Percentiles rank a stretch among this genome's conserved stretches.
These are phyloP conservation scores for Melaleuca alternifolia DNA, from an alignment of 345 rosid genomes.

Conservation along the genomic window DNA sequence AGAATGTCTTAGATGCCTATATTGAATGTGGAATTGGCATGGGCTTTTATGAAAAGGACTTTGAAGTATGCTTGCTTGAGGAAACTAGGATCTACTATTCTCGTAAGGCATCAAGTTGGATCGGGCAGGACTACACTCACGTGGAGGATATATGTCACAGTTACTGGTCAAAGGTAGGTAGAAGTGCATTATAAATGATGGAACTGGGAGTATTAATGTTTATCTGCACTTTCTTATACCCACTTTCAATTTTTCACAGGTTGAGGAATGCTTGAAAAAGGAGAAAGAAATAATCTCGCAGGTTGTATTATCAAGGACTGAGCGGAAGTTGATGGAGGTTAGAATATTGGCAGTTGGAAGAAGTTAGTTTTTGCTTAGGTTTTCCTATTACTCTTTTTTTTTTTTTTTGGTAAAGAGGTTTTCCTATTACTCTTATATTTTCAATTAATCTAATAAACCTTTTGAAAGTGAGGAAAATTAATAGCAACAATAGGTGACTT, in stretches of 20 bases:
- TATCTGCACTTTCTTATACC: background rate
- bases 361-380: background rate
- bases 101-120: constrained; percentile 38
- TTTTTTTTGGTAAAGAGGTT: too few species aligned
- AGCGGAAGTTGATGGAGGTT: constrained; percentile 27
- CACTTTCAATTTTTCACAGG: constrained; percentile 6
- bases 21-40: constrained; percentile 14
- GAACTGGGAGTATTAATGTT: background rate
- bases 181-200: background rate
- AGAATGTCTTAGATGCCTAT: constrained; percentile 29
- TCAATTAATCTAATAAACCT: background rate
- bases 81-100: constrained; percentile 26
- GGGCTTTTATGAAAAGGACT: constrained; percentile 17
- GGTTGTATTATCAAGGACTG: constrained; percentile 27
- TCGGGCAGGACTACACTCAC: constrained; percentile 12
- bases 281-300: constrained; percentile 32
- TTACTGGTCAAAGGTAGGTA: constrained; percentile 31
- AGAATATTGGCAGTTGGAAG: background rate
- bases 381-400: background rate
- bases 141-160: constrained; percentile 13
- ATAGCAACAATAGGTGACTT: background rate
- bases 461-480: background rate
- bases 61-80: constrained; percentile 26
- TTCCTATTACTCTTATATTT: background rate
- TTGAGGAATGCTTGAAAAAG: constrained; percentile 24